Evolutionary conservation across 306 rosid genomes (phyloP).

Genomic region (Luffa aegyptiaca): DNA sequence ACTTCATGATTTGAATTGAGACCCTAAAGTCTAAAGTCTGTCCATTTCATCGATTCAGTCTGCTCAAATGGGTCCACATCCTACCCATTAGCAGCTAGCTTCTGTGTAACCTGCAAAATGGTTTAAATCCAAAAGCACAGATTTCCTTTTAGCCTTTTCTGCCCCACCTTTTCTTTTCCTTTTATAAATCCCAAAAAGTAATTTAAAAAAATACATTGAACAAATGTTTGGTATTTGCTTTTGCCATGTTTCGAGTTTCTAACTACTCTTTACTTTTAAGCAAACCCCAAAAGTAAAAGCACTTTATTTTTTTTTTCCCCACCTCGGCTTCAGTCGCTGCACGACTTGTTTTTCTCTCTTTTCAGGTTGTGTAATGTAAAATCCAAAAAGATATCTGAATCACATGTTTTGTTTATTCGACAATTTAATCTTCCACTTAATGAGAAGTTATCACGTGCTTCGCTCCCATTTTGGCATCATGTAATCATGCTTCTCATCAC

Average conservation of each 20-base stretch:
- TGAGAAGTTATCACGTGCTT: not conserved
- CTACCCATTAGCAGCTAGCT: not conserved
- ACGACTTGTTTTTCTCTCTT: not conserved
- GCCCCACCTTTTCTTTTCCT: not conserved
- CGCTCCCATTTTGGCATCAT: constrained; percentile 3
- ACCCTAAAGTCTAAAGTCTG: not conserved
- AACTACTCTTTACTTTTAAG: not conserved
- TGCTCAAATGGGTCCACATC: not conserved
- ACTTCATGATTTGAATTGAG: not conserved
- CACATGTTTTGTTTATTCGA: not conserved
- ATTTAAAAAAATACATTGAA: not conserved
- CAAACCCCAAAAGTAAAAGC: constrained; percentile 7
- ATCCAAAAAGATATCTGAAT: constrained; percentile 1
- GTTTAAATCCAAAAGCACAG: constrained; percentile 2
- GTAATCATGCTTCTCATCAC: not conserved
- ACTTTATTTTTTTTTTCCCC: not conserved
- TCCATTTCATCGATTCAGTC: not conserved
- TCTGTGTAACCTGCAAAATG: constrained; percentile 6
- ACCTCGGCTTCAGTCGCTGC: not conserved
- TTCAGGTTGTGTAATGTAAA: constrained; percentile 6
- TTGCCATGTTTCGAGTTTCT: not conserved
- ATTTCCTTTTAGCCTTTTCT: not conserved
- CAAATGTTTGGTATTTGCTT: not conserved
- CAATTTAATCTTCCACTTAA: not conserved
- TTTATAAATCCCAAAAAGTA: not conserved